Conservation (phyloP, 1,284 basidiomycete genomes). For the Irpex lacteus region DNA sequence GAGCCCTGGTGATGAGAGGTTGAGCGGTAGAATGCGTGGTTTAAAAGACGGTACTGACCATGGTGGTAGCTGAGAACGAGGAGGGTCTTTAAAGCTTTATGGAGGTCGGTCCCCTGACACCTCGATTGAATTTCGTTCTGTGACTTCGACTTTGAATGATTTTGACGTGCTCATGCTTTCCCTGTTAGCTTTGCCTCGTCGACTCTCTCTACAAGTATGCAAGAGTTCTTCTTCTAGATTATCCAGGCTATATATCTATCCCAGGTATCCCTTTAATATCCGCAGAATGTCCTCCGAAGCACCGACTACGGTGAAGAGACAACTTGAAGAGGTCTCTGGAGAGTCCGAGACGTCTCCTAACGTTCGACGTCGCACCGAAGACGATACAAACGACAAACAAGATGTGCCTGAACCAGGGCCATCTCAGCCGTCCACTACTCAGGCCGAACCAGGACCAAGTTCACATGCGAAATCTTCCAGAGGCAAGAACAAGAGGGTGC, state of each 20-base stretch:
- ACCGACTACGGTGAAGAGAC: not conserved
- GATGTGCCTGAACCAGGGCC: not conserved
- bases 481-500: conserved; percentile 20
- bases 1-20: conserved; percentile 48
- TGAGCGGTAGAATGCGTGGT: not conserved
- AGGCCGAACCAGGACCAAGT: not conserved
- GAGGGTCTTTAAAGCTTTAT: not conserved
- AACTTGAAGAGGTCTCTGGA: not conserved
- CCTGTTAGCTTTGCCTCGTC: no score
- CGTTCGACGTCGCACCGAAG: not conserved
- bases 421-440: not conserved
- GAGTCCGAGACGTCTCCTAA: not conserved
- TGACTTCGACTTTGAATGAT: no score
- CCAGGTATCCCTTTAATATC: not conserved
- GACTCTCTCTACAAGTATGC: no score
- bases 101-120: no score
- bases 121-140: no score
- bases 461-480: not conserved
- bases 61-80: not conserved
- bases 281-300: not conserved
- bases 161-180: no score
- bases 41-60: not conserved
- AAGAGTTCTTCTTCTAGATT: not conserved
- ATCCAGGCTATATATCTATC: not conserved
- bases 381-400: not conserved